Conservation (phyloP, 169 alveolate genomes). For the Sarcocystis neurona region DNA sequence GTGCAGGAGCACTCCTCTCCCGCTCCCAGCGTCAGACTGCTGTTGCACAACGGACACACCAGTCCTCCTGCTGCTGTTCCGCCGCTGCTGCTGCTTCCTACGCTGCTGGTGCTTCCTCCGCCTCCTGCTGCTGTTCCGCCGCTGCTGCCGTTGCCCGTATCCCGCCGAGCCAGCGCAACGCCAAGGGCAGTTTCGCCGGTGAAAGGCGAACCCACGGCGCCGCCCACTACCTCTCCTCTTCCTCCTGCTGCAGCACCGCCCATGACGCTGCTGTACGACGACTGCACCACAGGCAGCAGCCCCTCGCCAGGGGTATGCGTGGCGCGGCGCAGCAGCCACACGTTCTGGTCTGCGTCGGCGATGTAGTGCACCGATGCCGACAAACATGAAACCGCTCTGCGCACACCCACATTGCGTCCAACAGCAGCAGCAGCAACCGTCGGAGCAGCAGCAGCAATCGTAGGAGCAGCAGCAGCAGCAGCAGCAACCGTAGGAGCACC, state of each 20-base stretch:
- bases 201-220: neutral
- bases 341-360: slow-evolving; percentile 4
- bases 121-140: no score
- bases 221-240: neutral
- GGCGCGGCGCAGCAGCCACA: neutral
- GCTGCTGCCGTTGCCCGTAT: no score
- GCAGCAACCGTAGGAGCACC: neutral
- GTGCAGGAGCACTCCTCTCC: neutral
- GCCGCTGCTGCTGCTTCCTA: no score
- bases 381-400: neutral
- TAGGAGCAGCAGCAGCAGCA: neutral
- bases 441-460: neutral
- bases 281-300: no score
- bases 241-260: neutral
- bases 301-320: no score
- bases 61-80: no score
- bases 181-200: neutral
- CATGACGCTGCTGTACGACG: no score
- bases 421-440: neutral
- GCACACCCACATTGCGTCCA: neutral
- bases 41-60: no score
- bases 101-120: no score
- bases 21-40: no score
- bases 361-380: neutral
- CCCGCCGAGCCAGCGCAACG: no score